These are phyloP conservation scores for Calamus simplicifolius DNA, from an alignment of 176 grass and related monocot genomes.

Conservation along the genomic window DNA sequence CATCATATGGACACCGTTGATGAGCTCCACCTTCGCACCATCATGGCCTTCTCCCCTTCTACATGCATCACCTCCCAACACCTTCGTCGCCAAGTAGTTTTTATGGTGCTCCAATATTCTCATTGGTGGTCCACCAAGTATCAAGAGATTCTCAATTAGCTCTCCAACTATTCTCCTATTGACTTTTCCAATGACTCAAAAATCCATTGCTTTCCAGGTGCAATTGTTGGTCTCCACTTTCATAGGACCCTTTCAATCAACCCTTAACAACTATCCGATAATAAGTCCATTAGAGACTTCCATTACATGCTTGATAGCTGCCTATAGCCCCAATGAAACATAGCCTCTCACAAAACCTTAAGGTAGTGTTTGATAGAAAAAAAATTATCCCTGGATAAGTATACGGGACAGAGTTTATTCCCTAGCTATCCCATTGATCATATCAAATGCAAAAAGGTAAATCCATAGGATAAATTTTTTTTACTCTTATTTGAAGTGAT, in stretches of 20 bases:
- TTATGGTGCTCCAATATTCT: constrained; percentile 44
- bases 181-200: constrained; percentile 45
- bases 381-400: no score
- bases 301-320: constrained; percentile 23
- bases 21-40: no score
- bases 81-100: constrained; percentile 37
- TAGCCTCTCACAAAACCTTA: no score
- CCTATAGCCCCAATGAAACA: constrained; percentile 1
- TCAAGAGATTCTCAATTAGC: constrained; percentile 33
- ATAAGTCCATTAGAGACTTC: constrained; percentile 43
- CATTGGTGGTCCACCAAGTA: constrained; percentile 57
- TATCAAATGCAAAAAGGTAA: no score
- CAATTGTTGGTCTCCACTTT: constrained; percentile 47
- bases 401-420: no score
- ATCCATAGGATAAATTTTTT: no score
- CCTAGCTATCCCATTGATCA: no score
- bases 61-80: constrained; percentile 64
- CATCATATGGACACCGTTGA: no score
- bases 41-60: constrained; percentile 47
- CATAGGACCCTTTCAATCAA: constrained; percentile 44
- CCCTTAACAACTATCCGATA: constrained; percentile 13
- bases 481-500: no score
- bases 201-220: constrained; percentile 55
- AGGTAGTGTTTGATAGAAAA: no score
- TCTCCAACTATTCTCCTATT: constrained; percentile 29